Evolutionary conservation across 1,139 yeast species (phyloP), one percentile per base, ranked within the genome.

Genomic region (Protomyces macrosporus): DNA sequence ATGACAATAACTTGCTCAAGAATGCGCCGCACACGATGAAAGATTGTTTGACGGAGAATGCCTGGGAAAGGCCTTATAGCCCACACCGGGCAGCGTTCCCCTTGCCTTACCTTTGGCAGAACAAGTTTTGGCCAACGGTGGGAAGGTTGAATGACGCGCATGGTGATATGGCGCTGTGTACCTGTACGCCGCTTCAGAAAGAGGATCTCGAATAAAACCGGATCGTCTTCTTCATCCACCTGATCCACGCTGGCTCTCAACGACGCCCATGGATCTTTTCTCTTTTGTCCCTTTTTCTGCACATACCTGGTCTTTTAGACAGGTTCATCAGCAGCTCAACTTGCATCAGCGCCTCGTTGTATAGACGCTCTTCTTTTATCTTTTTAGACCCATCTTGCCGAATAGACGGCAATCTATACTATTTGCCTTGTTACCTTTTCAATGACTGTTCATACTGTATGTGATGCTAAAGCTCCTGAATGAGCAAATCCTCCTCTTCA

Each of bases 51-150:
- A 76, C 78, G 36, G 77, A 83, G 3, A 81, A 78, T 64, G 93
- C 90, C 75, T 90, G 96, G 86, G 76, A 83, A 35, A 84, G 98
- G 74, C 96, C 97, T 2, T 93, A 93, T 77, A 81, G 96, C 6
- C 83, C 98, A 74, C 95, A 90, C 72, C 85, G 87, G 74, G 98
- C 98, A 5, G 98, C 95, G 10, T 93, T 84, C 75, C 98, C 98
- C 65, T 79, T 90, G 68, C 84, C 87, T 30, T 84, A 81, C 74
- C 82, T 93, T 73, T 84, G 82, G 73, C 77, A 79, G 45, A 81
- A 86, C 74, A 93, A 93, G 77, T 88, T 91, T 75, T 93, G 98
- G 98, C 98, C 98, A 53, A 80, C 91, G 0, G 97, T 90, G 55
- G 83, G 96, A 14, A 84, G 98, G 75, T 81, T 93, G 67, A 96